These are phyloP conservation scores for Murraya koenigii DNA, from an alignment of 345 rosid species.

Conservation along the genomic window DNA sequence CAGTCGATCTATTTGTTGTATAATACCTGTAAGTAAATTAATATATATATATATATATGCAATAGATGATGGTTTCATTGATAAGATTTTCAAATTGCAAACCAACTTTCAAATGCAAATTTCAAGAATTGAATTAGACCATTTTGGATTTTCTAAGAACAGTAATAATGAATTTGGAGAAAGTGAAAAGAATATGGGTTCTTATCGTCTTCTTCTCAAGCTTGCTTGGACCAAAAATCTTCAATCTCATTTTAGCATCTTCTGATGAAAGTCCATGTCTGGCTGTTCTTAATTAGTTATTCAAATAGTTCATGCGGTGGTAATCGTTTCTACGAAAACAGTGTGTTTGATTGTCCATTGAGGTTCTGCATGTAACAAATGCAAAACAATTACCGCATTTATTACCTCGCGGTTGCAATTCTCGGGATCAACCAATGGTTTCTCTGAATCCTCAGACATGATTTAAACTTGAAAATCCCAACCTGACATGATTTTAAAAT, in stretches of 20 bases:
- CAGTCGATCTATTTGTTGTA: too few relatives aligned
- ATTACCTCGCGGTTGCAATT: too few relatives aligned
- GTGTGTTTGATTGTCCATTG: neutral
- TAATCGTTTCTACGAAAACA: slow-evolving; percentile 48
- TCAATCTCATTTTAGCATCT: slow-evolving; percentile 70
- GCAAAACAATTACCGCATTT: too few relatives aligned
- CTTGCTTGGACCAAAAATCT: slow-evolving; percentile 64
- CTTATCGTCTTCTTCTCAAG: slow-evolving; percentile 83
- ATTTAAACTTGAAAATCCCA: slow-evolving; percentile 23
- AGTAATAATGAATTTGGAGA: neutral
- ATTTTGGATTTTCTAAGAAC: too few relatives aligned
- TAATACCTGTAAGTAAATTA: too few relatives aligned
- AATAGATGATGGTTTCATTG: too few relatives aligned
- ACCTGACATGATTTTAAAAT: neutral
- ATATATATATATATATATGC: too few relatives aligned
- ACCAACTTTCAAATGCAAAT: too few relatives aligned
- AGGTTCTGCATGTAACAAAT: too few relatives aligned
- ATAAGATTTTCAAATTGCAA: too few relatives aligned
- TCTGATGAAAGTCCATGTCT: slow-evolving; percentile 65
- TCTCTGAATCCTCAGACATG: slow-evolving; percentile 73
- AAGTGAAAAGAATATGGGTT: neutral
- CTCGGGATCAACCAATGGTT: slow-evolving; percentile 65
- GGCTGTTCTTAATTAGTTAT: slow-evolving; percentile 52
- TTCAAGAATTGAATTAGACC: too few relatives aligned
- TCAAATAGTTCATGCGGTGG: slow-evolving; percentile 82